Evolutionary conservation across 1,139 yeast species (phyloP), one percentile per base, ranked within the genome.

Genomic region (Blastobotrys aristatus): DNA sequence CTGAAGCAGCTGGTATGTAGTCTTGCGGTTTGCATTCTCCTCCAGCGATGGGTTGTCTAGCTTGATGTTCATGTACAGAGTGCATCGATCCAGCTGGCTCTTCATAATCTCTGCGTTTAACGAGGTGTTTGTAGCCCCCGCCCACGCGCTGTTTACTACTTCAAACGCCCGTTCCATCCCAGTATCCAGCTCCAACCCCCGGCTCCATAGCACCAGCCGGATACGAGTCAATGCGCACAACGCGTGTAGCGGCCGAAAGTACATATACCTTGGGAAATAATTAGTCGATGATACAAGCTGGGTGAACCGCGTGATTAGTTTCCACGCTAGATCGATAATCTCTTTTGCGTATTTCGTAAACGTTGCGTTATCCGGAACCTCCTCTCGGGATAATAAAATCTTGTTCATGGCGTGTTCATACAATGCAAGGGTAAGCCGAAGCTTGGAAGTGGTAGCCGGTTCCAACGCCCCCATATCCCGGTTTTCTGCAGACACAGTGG

Each of bases 161-260:
- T 27, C 40, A 21, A 21, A 36, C 14, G 46, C 46, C 13, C 46
- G 41, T n/a, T 43, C 46, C 18, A 43, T 14, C 1, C 41, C 37
- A 20, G 46, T 43, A 14, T 43, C 41, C 8, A 36, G 11, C 21
- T 38, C 21, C 14, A 16, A 14, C 8, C 46, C 46, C 14, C 26
- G 16, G 18, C 40, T 43, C 57, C 58, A 53, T 29, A 53, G 44
- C 5, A 56, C 40, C 7, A 57, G 38, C 21, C 57, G 45, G 14
- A 56, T 41, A 22, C 61, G 51, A 6, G 56, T 44, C 37, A 57
- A 38, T 14, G 59, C 52, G 13, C 76, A 75, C 33, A 79, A 60
- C 0, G 82, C 77, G 58, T 76, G 77, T 70, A 79, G 65, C 2
- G 83, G 80, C 40, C 82, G 62, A 54, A 77, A 77, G 58, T 75